Base-by-base conservation (phyloP, 2,329 filamentous ascomycete species). In the Xylaria sp. region DNA sequence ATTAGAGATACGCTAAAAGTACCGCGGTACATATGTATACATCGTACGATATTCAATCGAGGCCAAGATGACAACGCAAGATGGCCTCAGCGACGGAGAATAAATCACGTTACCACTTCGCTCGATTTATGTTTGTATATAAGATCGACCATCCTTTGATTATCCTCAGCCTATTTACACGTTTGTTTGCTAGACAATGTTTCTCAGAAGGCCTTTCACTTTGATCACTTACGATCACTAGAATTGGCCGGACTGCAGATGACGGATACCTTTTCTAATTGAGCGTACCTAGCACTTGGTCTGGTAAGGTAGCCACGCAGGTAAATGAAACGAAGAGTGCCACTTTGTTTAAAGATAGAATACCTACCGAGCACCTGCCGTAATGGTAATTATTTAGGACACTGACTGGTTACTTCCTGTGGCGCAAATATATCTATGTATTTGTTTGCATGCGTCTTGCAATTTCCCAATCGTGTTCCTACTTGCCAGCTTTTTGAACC, bases 381-480 rank as follows among this genome's bases (percentile, higher is more conserved):
- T 5, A 32, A 34, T n/a, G 14, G 14, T 48, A 47, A 36, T 50
- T n/a, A 39, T 63, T 42, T 39, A 50, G 50, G 17, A 42, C 19
- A 42, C 4, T 39, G 53, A n/a, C 30, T 50, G 14, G 24, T 9
- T 19, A 30, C 24, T 21, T 36, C n/a, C 36, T 32, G 36, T 14
- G 55, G 36, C 39, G 50, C 21, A 66, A 56, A 57, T 55, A n/a
- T 53, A 47, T 14, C 50, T 21, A 54, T 56, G 42, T 32, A 56
- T 39, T 48, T 27, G 55, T 57, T 61, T 63, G 64, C 24, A 67
- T 67, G 39, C 47, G 21, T 55, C 27, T 55, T 56, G 42, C 56
- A 65, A 65, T 64, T 61, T 61, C 56, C 65, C 12, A 62, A 11
- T 61, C 6, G 51, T 56, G 50, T 47, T 64, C 50, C 56, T 27